A percentile compares a stretch with the other conserved stretches of the same genome.
Conservation (phyloP, 164 flowering plant genomes). For the Euptelea pleiosperma region DNA sequence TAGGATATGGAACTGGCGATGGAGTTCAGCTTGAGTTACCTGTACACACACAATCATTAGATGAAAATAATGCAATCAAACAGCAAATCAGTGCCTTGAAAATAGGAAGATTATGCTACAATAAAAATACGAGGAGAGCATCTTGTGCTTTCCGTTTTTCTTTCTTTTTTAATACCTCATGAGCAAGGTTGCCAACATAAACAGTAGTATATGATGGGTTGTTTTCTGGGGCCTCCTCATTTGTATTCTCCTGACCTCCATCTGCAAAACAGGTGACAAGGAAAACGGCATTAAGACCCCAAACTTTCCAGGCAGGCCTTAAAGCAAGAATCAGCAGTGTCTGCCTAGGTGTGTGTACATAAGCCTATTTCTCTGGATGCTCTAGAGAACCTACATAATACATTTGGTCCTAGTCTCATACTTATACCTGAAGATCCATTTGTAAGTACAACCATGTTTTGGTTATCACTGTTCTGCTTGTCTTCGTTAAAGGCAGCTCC, state of each 20-base stretch:
- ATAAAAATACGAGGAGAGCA: too few species aligned
- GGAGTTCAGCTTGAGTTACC: constrained; percentile 91
- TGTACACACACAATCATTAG: constrained; percentile 16
- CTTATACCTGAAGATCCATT: constrained; percentile 88
- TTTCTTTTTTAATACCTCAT: constrained; percentile 52
- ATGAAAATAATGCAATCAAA: neutral
- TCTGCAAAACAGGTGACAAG: constrained; percentile 43
- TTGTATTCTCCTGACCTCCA: constrained; percentile 65
- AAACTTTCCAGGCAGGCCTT: neutral
- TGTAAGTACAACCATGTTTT: constrained; percentile 81
- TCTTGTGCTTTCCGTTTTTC: neutral
- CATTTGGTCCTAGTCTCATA: neutral
- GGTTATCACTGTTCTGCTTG: constrained; percentile 61
- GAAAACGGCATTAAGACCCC: neutral
- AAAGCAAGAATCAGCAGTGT: too few species aligned
- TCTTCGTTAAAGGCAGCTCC: constrained; percentile 84
- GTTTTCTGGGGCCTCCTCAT: constrained; percentile 86
- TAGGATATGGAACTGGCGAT: constrained; percentile 84
- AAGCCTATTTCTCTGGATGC: neutral
- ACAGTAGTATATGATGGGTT: constrained; percentile 92
- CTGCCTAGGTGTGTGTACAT: neutral
- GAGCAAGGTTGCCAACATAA: constrained; percentile 94
- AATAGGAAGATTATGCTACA: too few species aligned
- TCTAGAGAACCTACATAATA: neutral
- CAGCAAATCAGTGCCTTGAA: neutral